Base-by-base conservation (phyloP, 75 land plant genomes). In the Isoetes taiwanensis region DNA sequence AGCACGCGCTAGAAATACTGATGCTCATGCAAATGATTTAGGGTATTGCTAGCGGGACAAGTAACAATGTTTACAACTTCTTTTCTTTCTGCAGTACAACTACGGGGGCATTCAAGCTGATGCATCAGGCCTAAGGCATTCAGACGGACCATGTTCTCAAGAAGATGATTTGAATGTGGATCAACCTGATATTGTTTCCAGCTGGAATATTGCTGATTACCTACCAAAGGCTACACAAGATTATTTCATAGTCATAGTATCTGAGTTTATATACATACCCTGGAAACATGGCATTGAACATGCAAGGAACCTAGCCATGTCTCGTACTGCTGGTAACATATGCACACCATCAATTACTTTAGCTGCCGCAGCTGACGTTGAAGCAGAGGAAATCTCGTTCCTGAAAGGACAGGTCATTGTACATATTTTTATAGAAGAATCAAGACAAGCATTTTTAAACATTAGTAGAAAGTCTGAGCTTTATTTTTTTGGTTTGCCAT, bases 141-240 rank as follows among this genome's bases (percentile, higher is more conserved):
- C 30, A 43, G 52, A 30, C 9, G 57, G 35, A 0, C 14, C 65
- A 23, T 29, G 24, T 41, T 14, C 56, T 25, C 21, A 55, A 16
- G 21, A 35, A 42, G 16, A 28, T n/a, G 30, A 65, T 27, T 54
- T 65, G 70, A 69, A 77, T 10, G 3, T 40, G 8, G 24, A 71
- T 60, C 75, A 65, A 65, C 75, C 79, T 31, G 96, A 93, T 19
- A 88, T 93, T 41, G 76, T 88, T 1, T 84, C 98, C 43, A 81
- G 74, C 63, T 93, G 98, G 98, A 93, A 81, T 54, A 88, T 93
- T 59, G 96, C 96, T 27, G 90, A 93, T 53, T 69, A 75, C 42
- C 64, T 93, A 34, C 90, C 98, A 28, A 79, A 93, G 61, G 77
- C 64, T 14, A 88, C 66, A 68, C 86, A 83, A 89, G 98, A 87